Evolutionary conservation across 106 monocot species (phyloP), one percentile per base, ranked within the genome.

Genomic region (Dendrobium catenatum): DNA sequence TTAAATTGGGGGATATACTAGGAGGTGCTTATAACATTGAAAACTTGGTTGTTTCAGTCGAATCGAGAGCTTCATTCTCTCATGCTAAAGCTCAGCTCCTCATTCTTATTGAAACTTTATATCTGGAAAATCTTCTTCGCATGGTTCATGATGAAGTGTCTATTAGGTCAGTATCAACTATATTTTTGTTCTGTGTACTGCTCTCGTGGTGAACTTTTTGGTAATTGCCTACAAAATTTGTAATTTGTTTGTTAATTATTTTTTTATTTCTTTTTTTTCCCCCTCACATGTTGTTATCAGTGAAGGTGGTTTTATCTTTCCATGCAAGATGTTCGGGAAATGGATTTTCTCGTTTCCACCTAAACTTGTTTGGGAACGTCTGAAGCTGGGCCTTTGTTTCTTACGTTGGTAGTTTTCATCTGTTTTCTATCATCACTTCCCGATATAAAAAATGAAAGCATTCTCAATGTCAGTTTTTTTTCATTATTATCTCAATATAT

Each of bases 91-190:
- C 88, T 72, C 95, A 91, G 72, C 83, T 99, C 85, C 83, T 99
- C 85, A 84, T 99, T 88, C 91, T 99, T 82, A 90, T 99, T 79
- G 95, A 99, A 89, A 82, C 93, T 9, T 75, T 99, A 84, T 87
- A 99, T 70, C 78, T 99, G 55, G 98, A 99, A 55, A 88, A 86
- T 88, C 93, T 99, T 83, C 87, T 99, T 67, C 64, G 64, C 40
- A 86, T 87, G 89, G 87, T 99, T 77, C 91, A 91, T 85, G 90
- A 99, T 90, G 87, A 93, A 84, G 80, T 90, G 26, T 86, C 93
- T 78, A 89, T 88, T 81, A 95, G 98, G 98, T 95, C 84, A 42
- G 0, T 16, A 37, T 75, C 4, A 18, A 49, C 13, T 42, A 42
- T 77, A 72, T 55, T 68, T n/a, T 77, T 68, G 37, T 78, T 7